Base-by-base conservation (phyloP, 2,329 filamentous ascomycete species). In the Talaromyces funiculosus region DNA sequence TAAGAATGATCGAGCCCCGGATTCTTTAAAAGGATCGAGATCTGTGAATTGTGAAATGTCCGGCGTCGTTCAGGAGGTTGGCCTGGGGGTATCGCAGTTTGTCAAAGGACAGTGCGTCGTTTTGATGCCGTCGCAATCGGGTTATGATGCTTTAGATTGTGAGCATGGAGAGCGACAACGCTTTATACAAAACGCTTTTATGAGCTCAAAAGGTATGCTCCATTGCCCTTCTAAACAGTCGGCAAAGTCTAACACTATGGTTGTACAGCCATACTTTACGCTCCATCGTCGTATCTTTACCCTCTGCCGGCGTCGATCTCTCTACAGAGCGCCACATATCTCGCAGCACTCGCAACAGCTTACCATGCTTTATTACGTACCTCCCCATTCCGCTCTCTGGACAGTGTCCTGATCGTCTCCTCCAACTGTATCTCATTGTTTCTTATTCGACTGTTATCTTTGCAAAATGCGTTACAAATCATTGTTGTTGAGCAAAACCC, bases 401-500 rank as follows among this genome's bases (percentile, higher is more conserved):
- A 53, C 31, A 53, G 12, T 12, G 51, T 38, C 12, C 51, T 53
- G 12, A 26, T 53, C 31, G 10, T 53, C 10, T 38, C 51, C 18
- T 33, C 29, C 10, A 38, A 24, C 14, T 22, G 9, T 9, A 7
- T 38, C 29, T 53, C 51, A 38, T 12, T 53, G 3, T 53, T 26
- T 26, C 51, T 53, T 24, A 22, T 53, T 7, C 51, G 35, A 53
- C 51, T 53, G 2, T 18, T 38, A 7, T n/a, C 12, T 38, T n/a
- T 53, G 12, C 33, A 53, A 53, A 53, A 53, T 4, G 51, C 51
- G 18, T n/a, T 24, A 22, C 51, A 53, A 53, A 53, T 53, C 18
- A 53, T 53, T 12, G 31, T 53, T 6, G 51, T 53, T n/a, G 51
- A 53, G 14, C 35, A 38, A 6, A 8, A 38, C 14, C 51, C 51